A percentile compares a stretch with the other conserved stretches of the same genome.
Conservation (phyloP, 2,329 filamentous ascomycete genomes). For the Capronia americana region DNA sequence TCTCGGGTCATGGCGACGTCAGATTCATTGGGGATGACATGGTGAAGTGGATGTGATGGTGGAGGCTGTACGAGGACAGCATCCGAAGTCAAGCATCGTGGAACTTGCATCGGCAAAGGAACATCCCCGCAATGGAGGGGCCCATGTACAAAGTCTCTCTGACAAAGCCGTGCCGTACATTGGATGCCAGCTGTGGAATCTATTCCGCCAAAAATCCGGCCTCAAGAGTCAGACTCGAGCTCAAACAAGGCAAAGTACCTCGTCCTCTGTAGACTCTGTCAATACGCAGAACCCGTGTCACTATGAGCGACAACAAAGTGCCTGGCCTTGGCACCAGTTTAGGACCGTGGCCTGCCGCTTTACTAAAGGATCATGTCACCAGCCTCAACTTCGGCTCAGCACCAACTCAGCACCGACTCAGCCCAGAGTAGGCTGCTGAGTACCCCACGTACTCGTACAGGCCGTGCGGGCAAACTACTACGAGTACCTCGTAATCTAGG, state of each 20-base stretch:
- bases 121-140: constrained; percentile 18
- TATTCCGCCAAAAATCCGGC: constrained; percentile 21
- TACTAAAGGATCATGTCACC: too few relatives aligned
- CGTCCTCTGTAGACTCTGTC: too few relatives aligned
- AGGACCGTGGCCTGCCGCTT: too few relatives aligned
- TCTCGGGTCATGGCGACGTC: not conserved
- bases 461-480: too few relatives aligned
- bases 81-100: constrained; percentile 3
- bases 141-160: not conserved
- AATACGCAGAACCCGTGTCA: too few relatives aligned
- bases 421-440: too few relatives aligned
- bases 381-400: too few relatives aligned
- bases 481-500: too few relatives aligned
- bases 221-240: not conserved
- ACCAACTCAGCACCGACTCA: too few relatives aligned
- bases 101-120: constrained; percentile 11
- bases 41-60: constrained; percentile 10
- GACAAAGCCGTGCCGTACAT: constrained; percentile 10
- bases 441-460: too few relatives aligned
- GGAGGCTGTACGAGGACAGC: not conserved
- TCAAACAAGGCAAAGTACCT: not conserved
- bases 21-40: not conserved
- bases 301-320: too few relatives aligned
- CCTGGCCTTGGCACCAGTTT: too few relatives aligned
- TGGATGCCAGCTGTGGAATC: constrained; percentile 18